Percentiles rank a stretch among this genome's conserved stretches.
These are phyloP conservation scores for Xylaria sp. DNA, from an alignment of 2,329 filamentous ascomycete genomes.

Conservation along the genomic window DNA sequence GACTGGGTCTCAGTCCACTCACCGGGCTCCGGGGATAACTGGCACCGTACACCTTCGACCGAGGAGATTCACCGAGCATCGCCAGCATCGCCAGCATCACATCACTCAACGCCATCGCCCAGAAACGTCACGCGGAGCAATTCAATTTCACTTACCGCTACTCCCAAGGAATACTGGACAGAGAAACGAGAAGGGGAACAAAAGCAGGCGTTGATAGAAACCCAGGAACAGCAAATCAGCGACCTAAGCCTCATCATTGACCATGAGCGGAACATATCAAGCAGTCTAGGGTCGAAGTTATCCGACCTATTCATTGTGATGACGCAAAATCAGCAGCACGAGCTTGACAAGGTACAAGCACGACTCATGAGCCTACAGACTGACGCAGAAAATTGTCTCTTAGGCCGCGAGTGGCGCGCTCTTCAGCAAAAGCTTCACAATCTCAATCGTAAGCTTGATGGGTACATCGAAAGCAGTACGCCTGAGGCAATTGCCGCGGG, in stretches of 20 bases:
- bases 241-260: not conserved
- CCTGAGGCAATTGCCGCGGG: not conserved
- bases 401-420: not conserved
- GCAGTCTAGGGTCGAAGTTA: not conserved
- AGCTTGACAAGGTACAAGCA: conserved; percentile 14
- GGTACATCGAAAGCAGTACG: not conserved
- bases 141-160: not conserved
- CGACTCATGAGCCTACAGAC: not conserved
- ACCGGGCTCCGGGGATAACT: not conserved
- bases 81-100: not conserved
- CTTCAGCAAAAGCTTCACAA: conserved; percentile 6
- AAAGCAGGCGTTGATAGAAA: not conserved
- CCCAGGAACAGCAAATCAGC: not conserved
- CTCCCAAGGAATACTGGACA: not conserved
- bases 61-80: not conserved
- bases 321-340: conserved; percentile 14
- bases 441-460: conserved; percentile 3
- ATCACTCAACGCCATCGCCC: not conserved
- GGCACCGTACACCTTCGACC: not conserved
- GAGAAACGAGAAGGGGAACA: not conserved
- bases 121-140: not conserved
- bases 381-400: not conserved
- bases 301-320: conserved; percentile 6
- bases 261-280: not conserved
- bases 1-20: conserved; percentile 3